Evolutionary conservation across 352 stramenopile genomes (phyloP).

Genomic region (Pythium diclinum): DNA sequence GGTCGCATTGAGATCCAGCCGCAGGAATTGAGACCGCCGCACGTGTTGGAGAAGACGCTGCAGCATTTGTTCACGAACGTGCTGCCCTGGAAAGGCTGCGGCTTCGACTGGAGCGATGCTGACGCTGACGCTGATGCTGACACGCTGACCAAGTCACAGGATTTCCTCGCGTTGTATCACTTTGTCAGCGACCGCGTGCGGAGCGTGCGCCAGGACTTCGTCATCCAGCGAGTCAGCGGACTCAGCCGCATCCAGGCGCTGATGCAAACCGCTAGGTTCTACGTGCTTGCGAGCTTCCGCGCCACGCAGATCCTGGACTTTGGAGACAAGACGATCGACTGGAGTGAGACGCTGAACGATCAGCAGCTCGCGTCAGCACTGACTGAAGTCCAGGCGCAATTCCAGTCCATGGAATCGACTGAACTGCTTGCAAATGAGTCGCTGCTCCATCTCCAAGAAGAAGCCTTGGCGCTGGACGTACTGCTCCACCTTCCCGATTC

Average conservation of each 20-base stretch:
- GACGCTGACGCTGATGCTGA: not conserved
- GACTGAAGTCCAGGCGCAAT: slow-evolving; percentile 47
- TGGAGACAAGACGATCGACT: slow-evolving; percentile 32
- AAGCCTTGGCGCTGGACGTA: slow-evolving; percentile 58
- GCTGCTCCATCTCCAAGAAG: slow-evolving; percentile 20
- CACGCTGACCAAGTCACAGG: slow-evolving; percentile 5
- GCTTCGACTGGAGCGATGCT: slow-evolving; percentile 22
- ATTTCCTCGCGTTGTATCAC: slow-evolving; percentile 67
- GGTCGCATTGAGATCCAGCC: slow-evolving; percentile 21
- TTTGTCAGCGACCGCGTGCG: slow-evolving; percentile 70
- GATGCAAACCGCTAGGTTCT: slow-evolving; percentile 51
- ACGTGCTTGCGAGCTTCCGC: slow-evolving; percentile 45
- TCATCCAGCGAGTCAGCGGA: slow-evolving; percentile 49
- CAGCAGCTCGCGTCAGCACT: slow-evolving; percentile 66
- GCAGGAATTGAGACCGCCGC: slow-evolving; percentile 17
- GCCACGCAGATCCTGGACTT: slow-evolving; percentile 35
- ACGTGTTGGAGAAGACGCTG: slow-evolving; percentile 12
- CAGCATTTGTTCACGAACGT: slow-evolving; percentile 22
- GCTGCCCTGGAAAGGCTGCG: slow-evolving; percentile 13
- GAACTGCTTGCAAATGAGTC: not conserved
- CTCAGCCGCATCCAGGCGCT: slow-evolving; percentile 37
- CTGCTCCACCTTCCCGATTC: slow-evolving; percentile 56
- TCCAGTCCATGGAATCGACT: slow-evolving; percentile 9
- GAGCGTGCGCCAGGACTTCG: slow-evolving; percentile 71
- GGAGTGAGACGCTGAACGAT: slow-evolving; percentile 71